These are phyloP conservation scores for Hypoxylon sp. DNA, from an alignment of 2,329 filamentous ascomycete species.

Conservation along the genomic window DNA sequence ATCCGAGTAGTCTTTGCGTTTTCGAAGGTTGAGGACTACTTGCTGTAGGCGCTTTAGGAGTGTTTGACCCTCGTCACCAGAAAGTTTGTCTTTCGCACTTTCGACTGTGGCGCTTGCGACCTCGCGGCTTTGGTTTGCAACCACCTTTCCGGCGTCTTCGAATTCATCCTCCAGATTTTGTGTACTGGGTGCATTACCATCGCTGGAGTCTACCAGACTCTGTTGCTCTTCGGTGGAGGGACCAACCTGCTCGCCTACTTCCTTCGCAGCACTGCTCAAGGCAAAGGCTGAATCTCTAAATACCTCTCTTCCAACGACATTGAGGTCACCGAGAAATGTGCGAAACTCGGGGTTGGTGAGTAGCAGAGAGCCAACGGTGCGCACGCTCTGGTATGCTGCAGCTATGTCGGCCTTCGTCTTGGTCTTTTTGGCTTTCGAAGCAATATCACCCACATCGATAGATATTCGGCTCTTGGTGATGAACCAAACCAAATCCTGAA, in stretches of 20 bases:
- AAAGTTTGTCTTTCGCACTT: constrained; percentile 78
- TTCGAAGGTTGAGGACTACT: constrained; percentile 75
- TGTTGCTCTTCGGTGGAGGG: constrained; percentile 70
- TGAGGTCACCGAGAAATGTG: constrained; percentile 82
- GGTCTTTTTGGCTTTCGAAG: constrained; percentile 65
- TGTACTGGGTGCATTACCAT: constrained; percentile 56
- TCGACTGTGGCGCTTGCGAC: constrained; percentile 59
- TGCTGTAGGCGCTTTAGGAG: constrained; percentile 79
- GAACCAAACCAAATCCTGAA: constrained; percentile 93
- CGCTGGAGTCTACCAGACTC: constrained; percentile 53
- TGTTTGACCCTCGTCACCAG: constrained; percentile 75
- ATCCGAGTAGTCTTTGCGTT: constrained; percentile 82
- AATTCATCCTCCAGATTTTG: constrained; percentile 70
- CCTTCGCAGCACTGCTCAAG: constrained; percentile 76
- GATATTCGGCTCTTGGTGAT: constrained; percentile 76
- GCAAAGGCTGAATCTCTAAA: constrained; percentile 87
- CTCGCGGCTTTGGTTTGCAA: constrained; percentile 53
- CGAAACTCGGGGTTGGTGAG: constrained; percentile 92
- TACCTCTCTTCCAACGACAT: constrained; percentile 80
- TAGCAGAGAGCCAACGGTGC: constrained; percentile 83
- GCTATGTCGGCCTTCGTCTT: constrained; percentile 75
- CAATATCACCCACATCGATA: constrained; percentile 71
- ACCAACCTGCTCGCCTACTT: constrained; percentile 77
- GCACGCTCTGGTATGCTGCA: constrained; percentile 81
- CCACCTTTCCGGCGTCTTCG: constrained; percentile 63